Conservation (phyloP, 2,329 filamentous ascomycete species). For the Fusarium sp. region DNA sequence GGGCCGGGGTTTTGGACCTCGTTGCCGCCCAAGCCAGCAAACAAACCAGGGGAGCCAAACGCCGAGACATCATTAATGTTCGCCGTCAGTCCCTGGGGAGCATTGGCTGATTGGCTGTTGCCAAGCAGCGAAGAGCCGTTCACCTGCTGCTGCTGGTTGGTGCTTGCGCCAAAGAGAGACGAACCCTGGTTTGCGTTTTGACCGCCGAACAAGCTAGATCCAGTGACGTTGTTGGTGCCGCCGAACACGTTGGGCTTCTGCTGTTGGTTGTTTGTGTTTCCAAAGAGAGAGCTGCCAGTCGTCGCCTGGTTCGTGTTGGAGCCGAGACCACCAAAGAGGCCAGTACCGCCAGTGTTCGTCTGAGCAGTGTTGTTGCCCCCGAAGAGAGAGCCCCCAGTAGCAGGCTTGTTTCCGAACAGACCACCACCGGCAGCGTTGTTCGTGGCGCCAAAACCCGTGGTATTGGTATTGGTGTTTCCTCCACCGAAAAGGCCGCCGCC, state of each 20-base stretch:
- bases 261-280: slow-evolving; percentile 52
- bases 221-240: slow-evolving; percentile 55
- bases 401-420: slow-evolving; percentile 55
- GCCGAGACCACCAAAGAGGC: slow-evolving; percentile 58
- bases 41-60: slow-evolving; percentile 89
- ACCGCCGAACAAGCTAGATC: slow-evolving; percentile 66
- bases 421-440: slow-evolving; percentile 51
- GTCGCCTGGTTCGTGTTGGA: slow-evolving; percentile 50
- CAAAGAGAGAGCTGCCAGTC: slow-evolving; percentile 63
- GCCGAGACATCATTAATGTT: slow-evolving; percentile 87
- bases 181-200: slow-evolving; percentile 59
- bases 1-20: slow-evolving; percentile 83
- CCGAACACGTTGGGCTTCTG: slow-evolving; percentile 66
- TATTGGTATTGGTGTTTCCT: slow-evolving; percentile 4
- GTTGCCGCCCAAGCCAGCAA: slow-evolving; percentile 75
- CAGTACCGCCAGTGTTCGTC: slow-evolving; percentile 53
- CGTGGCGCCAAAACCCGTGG: slow-evolving; percentile 49
- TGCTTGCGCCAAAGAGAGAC: slow-evolving; percentile 59
- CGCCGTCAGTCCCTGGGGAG: slow-evolving; percentile 77
- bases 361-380: slow-evolving; percentile 50
- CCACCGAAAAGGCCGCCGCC: neutral
- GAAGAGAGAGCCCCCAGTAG: slow-evolving; percentile 55
- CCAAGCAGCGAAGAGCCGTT: slow-evolving; percentile 70
- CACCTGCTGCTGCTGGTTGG: slow-evolving; percentile 63
- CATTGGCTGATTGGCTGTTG: slow-evolving; percentile 59